phyloP scores from a whole-genome alignment of 1,284 basidiomycete species.

The Cryptococcus sp. region DNA sequence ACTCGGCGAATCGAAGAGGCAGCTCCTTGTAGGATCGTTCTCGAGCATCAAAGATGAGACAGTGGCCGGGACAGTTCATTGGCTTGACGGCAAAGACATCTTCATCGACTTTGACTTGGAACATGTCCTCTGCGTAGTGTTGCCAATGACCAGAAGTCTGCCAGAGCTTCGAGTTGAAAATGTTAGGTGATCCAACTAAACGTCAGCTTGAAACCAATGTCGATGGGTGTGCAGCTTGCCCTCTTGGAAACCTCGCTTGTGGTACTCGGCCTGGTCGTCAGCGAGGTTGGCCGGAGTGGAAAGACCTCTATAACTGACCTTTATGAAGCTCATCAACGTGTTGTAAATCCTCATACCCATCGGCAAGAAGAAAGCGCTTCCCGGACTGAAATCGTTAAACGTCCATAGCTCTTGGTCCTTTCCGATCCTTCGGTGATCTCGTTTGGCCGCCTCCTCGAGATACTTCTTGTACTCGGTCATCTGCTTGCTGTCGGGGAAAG shows the following conservation, averaged over 20 bases:
- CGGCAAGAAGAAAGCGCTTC: slow-evolving; percentile 94
- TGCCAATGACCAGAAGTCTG: slow-evolving; percentile 98
- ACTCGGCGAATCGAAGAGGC: slow-evolving; percentile 95
- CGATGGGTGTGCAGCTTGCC: slow-evolving; percentile 30
- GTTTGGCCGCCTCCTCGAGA: slow-evolving; percentile 91
- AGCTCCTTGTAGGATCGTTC: slow-evolving; percentile 95
- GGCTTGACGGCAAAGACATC: slow-evolving; percentile 92
- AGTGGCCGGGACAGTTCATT: slow-evolving; percentile 99
- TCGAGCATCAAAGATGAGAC: slow-evolving; percentile 89
- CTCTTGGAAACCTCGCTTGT: slow-evolving; percentile 50
- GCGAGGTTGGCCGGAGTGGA: background rate
- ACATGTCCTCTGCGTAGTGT: slow-evolving; percentile 98
- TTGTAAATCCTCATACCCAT: slow-evolving; percentile 98
- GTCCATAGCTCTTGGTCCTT: slow-evolving; percentile 98
- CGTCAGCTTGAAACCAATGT: background rate
- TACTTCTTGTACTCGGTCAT: slow-evolving; percentile 94
- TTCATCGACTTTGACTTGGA: slow-evolving; percentile 87
- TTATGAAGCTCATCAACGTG: slow-evolving; percentile 81
- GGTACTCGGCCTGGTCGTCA: slow-evolving; percentile 46
- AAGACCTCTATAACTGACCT: slow-evolving; percentile 53
- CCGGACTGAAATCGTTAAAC: slow-evolving; percentile 94
- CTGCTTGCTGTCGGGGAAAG: slow-evolving; percentile 97
- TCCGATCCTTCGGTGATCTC: slow-evolving; percentile 94
- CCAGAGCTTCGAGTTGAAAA: slow-evolving; percentile 96
- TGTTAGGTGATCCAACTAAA: slow-evolving; percentile 89